A percentile compares a stretch with the other conserved stretches of the same genome.
Evolutionary conservation across 2,329 filamentous ascomycete species (phyloP).

Genomic region (Grosmannia penicillata): DNA sequence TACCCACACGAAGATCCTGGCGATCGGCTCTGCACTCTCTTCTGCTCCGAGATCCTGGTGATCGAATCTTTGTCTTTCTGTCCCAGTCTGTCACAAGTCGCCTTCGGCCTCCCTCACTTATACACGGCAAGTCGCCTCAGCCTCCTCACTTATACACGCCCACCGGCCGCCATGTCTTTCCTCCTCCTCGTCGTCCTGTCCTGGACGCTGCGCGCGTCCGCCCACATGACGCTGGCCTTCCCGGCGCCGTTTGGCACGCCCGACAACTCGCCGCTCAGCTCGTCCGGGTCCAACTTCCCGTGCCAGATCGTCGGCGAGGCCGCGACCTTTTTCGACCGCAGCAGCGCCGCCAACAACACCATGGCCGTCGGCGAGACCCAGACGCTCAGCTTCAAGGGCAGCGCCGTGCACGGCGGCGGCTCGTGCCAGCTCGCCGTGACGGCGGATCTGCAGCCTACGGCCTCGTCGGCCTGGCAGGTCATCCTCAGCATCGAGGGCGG

Average conservation of each 20-base stretch:
- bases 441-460: constrained; percentile 10
- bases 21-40: not conserved
- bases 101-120: not conserved
- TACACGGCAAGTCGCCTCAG: not conserved
- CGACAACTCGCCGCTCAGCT: constrained; percentile 10
- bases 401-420: constrained; percentile 16
- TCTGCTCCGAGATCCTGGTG: not conserved
- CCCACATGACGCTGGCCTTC: constrained; percentile 10
- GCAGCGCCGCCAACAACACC: constrained; percentile 8
- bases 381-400: constrained; percentile 14
- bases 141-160: not conserved
- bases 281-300: constrained; percentile 10
- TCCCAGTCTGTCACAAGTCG: not conserved
- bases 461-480: constrained; percentile 14
- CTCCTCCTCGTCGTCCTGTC: constrained; percentile 1
- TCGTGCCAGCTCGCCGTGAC: constrained; percentile 18
- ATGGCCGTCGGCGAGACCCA: constrained; percentile 10
- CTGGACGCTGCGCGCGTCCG: constrained; percentile 2
- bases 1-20: not conserved
- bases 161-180: not conserved
- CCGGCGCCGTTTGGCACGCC: constrained; percentile 11
- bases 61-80: not conserved
- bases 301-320: constrained; percentile 19
- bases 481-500: constrained; percentile 18
- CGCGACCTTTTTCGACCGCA: constrained; percentile 23